Conservation (phyloP, 768 basidiomycete species). For the Hemileccinum impolitum region DNA sequence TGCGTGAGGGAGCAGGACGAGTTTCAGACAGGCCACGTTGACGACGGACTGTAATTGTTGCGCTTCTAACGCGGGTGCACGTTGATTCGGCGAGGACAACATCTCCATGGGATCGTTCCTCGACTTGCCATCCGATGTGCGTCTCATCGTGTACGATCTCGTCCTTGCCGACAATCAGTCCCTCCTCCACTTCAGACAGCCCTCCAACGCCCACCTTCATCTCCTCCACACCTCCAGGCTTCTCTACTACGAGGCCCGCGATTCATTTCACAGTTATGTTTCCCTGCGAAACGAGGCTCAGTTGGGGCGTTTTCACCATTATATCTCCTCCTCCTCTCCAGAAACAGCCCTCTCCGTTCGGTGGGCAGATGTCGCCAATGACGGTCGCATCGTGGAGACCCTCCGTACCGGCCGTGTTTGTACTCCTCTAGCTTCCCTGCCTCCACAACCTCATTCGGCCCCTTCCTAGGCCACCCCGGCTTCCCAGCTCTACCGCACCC, state of each 20-base stretch:
- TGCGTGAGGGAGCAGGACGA: constrained; percentile 28
- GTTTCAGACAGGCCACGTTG: constrained; percentile 28
- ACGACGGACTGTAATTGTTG: constrained; percentile 22
- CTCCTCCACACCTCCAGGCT: constrained; percentile 33
- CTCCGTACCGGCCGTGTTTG: constrained; percentile 7
- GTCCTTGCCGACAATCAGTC: constrained; percentile 27
- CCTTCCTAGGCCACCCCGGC: constrained; percentile 20
- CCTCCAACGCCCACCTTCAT: constrained; percentile 33
- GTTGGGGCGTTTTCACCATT: constrained; percentile 22
- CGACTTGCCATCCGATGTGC: constrained; percentile 32
- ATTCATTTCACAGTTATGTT: constrained; percentile 30
- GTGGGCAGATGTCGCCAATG: constrained; percentile 31
- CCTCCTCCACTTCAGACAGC: constrained; percentile 25
- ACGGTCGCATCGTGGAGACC: too few species aligned
- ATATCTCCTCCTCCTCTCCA: constrained; percentile 22
- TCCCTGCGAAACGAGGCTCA: constrained; percentile 39
- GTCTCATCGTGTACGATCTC: constrained; percentile 32
- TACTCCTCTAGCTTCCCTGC: constrained; percentile 7
- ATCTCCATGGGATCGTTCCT: constrained; percentile 17
- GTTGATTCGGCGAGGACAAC: constrained; percentile 26
- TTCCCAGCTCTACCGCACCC: constrained; percentile 30
- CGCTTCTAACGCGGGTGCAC: constrained; percentile 33
- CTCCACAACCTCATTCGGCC: constrained; percentile 3
- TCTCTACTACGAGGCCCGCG: constrained; percentile 31
- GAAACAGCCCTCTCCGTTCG: constrained; percentile 22